These are phyloP conservation scores for Colletotrichum spaethianum DNA, from an alignment of 2,329 filamentous ascomycete species.

Conservation along the genomic window DNA sequence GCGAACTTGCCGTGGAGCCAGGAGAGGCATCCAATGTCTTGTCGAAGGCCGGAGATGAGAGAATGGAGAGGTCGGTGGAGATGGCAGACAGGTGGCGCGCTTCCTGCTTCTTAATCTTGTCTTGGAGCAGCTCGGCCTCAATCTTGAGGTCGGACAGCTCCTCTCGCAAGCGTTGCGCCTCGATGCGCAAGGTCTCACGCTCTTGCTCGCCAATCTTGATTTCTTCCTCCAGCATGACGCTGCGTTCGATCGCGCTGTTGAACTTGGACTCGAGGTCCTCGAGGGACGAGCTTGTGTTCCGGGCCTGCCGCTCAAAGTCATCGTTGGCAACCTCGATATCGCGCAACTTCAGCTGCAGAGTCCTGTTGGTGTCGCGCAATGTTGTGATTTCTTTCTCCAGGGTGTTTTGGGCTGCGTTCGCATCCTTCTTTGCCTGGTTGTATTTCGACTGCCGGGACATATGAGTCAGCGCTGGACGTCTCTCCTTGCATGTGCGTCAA, in stretches of 20 bases:
- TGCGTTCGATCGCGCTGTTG: conserved; percentile 92
- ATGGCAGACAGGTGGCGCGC: conserved; percentile 70
- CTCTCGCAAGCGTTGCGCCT: conserved; percentile 89
- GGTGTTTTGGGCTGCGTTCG: conserved; percentile 84
- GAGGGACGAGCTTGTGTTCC: conserved; percentile 94
- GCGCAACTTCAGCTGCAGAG: conserved; percentile 85
- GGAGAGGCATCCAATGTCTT: conserved; percentile 80
- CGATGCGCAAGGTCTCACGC: conserved; percentile 88
- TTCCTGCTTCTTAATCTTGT: conserved; percentile 87
- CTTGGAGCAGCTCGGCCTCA: conserved; percentile 92
- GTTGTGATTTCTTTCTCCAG: conserved; percentile 97
- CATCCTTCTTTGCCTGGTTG: conserved; percentile 93
- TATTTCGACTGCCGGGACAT: conserved; percentile 81
- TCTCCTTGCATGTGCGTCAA: not conserved
- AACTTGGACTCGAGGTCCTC: conserved; percentile 98
- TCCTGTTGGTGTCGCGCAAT: conserved; percentile 86
- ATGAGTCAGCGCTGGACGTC: conserved; percentile 32
- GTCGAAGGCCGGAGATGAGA: conserved; percentile 81
- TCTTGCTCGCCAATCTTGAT: conserved; percentile 93
- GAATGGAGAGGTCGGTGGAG: conserved; percentile 73
- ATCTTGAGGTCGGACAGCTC: conserved; percentile 95
- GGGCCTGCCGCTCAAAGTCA: conserved; percentile 96
- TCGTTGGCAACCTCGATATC: conserved; percentile 99
- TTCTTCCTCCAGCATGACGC: conserved; percentile 95
- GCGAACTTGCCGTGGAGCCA: conserved; percentile 89